phyloP scores from a whole-genome alignment of 495 filamentous ascomycete species.

The Cryomyces minteri region DNA sequence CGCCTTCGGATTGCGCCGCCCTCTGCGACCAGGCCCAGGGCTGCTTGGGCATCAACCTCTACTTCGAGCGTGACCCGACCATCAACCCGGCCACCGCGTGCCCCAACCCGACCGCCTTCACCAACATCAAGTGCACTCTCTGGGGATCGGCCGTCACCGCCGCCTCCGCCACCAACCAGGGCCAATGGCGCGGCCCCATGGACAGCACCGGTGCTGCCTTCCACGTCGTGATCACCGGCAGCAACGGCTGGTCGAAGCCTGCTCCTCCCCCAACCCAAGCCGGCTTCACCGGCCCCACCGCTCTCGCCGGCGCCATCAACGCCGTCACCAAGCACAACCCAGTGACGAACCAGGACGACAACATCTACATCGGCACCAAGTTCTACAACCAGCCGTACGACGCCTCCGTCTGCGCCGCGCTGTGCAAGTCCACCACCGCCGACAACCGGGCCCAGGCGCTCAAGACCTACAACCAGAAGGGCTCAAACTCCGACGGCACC shows the following conservation, averaged over 20 bases:
- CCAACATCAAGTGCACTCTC: conserved; percentile 8
- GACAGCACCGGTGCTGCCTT: not conserved
- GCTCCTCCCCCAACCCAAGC: not conserved
- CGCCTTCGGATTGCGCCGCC: conserved; percentile 3
- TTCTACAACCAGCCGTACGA: not conserved
- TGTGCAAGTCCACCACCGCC: not conserved
- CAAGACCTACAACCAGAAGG: too few species aligned
- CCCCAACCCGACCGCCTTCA: conserved; percentile 6
- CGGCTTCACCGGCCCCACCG: conserved; percentile 2
- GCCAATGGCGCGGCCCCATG: not conserved
- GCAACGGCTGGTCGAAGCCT: conserved; percentile 1
- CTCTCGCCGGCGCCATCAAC: conserved; percentile 5
- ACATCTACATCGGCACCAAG: not conserved
- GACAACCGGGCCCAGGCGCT: not conserved
- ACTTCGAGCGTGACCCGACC: conserved; percentile 8
- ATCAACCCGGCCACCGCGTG: conserved; percentile 4
- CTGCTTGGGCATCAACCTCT: conserved; percentile 9
- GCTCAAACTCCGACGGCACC: not conserved
- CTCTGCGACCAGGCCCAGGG: conserved; percentile 4
- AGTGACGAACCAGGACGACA: not conserved
- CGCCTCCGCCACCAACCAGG: conserved; percentile 7
- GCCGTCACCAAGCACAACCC: not conserved
- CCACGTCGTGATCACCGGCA: conserved; percentile 6
- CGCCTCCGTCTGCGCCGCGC: not conserved
- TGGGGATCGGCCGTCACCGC: conserved; percentile 4